Base-by-base conservation (phyloP, 83 land plant genomes). In the Thuja plicata region DNA sequence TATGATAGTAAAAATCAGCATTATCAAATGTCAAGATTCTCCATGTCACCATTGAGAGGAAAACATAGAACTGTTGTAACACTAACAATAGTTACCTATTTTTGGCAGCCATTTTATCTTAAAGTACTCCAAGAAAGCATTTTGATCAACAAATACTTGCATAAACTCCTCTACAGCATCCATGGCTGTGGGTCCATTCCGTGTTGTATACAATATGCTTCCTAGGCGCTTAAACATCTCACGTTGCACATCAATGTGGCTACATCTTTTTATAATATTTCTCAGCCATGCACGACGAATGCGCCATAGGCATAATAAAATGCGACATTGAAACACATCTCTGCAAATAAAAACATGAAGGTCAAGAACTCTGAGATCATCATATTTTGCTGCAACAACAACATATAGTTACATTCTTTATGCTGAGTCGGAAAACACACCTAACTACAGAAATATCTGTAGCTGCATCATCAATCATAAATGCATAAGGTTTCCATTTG, bases 201-300 rank as follows among this genome's bases (percentile, higher is more conserved):
- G 85, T 78, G 89, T 86, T 76, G 88, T 89, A 76, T 91, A 89
- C 91, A 93, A 83, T 86, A 93, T 89, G 30, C 66, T 43, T 7
- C 93, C 92, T 38, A 93, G 84, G 30, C 81, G 88, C 91, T 89
- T 93, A 60, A 93, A 89, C 91, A 93, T 93, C 87, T 92, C 92
- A 54, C 82, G 78, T 41, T 88, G 93, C 84, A 91, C 87, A 82
- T 89, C 92, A 62, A 88, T 46, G 57, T 91, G 89, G 77, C 79
- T 40, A 50, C 93, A 92, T 83, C 86, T 89, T 84, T 91, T 92
- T 19, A 93, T 52, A 6, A 93, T 87, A 55, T 80, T 91, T 66
- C 60, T 92, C 30, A 91, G 30, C 93, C 95, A 93, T 50, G 87
- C 88, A 27, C 91, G 88, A 21, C 95, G 90, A 77, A 92, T 77